These are phyloP conservation scores for Trifolium dubium DNA, from an alignment of 306 rosid species.

Conservation along the genomic window DNA sequence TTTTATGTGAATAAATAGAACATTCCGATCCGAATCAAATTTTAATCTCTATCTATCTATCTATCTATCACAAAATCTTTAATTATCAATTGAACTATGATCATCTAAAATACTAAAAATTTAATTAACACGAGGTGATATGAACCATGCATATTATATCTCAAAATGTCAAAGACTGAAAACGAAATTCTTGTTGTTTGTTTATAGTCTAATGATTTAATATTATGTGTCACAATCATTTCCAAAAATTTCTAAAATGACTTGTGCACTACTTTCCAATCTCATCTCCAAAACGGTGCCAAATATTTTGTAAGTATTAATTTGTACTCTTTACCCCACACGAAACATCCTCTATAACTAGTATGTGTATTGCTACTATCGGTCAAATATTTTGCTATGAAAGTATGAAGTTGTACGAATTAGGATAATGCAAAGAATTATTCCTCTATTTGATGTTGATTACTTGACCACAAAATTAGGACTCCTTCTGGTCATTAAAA, in stretches of 20 bases:
- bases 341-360: conserved; percentile 38
- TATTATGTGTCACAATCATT: conserved; percentile 28
- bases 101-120: no score
- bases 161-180: conserved; percentile 12
- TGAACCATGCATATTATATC: background rate
- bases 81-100: no score
- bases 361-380: background rate
- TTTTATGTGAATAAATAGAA: no score
- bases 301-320: conserved; percentile 34
- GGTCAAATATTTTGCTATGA: conserved; percentile 21
- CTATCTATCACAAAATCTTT: no score
- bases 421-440: conserved; percentile 32
- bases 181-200: conserved; percentile 21
- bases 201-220: conserved; percentile 4
- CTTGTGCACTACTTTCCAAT: conserved; percentile 36
- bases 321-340: conserved; percentile 43
- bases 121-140: background rate
- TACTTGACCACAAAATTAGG: no score
- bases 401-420: conserved; percentile 34
- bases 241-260: conserved; percentile 18
- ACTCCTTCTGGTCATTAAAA: no score
- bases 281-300: background rate
- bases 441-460: background rate
- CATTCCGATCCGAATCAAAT: no score
- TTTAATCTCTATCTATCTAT: no score